Evolutionary conservation across 148 eudicot species (phyloP).

Genomic region (Polygonum aviculare): DNA sequence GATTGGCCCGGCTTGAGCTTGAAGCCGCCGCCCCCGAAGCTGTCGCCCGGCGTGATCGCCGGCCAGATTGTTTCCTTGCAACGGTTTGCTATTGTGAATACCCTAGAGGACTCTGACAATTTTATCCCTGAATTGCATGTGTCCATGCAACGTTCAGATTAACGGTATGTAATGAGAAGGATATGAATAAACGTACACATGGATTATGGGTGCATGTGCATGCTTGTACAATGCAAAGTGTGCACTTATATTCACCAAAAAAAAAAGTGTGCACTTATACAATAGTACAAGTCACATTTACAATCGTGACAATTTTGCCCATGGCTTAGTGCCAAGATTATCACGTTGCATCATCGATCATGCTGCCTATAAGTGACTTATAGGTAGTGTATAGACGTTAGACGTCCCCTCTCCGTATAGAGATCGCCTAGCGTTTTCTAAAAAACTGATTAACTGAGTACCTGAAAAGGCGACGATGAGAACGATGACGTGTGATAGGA

Average conservation of each 20-base stretch:
- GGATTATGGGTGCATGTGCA: not conserved
- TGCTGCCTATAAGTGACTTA: too few species aligned
- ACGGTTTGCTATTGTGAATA: slow-evolving; percentile 45
- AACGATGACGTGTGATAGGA: not conserved
- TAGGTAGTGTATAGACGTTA: too few species aligned
- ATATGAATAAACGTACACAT: too few species aligned
- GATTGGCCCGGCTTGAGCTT: slow-evolving; percentile 32
- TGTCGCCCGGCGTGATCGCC: slow-evolving; percentile 41
- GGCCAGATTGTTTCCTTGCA: slow-evolving; percentile 75
- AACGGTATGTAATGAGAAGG: too few species aligned
- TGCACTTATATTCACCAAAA: too few species aligned
- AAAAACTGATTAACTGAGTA: not conserved
- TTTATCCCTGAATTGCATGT: slow-evolving; percentile 25
- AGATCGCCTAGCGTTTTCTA: too few species aligned
- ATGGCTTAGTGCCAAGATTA: too few species aligned
- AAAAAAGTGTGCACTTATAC: too few species aligned
- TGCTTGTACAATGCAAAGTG: too few species aligned
- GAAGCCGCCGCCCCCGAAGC: slow-evolving; percentile 57
- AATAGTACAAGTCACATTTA: not conserved
- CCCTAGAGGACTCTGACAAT: slow-evolving; percentile 31
- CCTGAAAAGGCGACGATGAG: slow-evolving; percentile 9
- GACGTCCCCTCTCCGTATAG: too few species aligned
- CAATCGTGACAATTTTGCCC: too few species aligned
- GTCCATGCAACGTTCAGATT: not conserved
- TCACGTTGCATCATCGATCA: too few species aligned